Evolutionary conservation across 768 basidiomycete genomes (phyloP).

Genomic region (Mycena indigotica): DNA sequence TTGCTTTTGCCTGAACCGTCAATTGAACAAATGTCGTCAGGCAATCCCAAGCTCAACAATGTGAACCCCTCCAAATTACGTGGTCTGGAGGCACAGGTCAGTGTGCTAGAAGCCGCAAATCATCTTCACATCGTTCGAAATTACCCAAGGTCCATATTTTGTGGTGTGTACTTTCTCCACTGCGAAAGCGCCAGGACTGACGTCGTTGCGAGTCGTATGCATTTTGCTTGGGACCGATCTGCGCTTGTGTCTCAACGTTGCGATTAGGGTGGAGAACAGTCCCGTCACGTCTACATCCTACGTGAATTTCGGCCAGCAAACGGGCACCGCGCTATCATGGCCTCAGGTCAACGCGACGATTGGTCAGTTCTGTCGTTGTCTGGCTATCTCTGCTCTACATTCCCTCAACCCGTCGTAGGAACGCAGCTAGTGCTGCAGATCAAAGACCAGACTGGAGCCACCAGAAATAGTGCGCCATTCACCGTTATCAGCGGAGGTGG

Average conservation of each 20-base stretch:
- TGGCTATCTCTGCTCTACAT: not conserved
- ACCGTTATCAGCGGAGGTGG: not conserved
- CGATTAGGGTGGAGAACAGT: not conserved
- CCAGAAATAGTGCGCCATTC: not conserved
- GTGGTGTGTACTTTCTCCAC: not conserved
- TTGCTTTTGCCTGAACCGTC: not conserved
- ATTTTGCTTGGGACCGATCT: too few species aligned
- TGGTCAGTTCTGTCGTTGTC: not conserved
- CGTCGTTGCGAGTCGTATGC: not conserved
- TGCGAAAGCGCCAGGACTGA: too few species aligned
- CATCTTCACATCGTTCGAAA: too few species aligned
- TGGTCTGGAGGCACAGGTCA: not conserved
- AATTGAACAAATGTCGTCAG: not conserved
- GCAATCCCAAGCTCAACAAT: not conserved
- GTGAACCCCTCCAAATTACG: not conserved
- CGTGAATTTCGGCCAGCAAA: slow-evolving; percentile 1
- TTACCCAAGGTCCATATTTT: not conserved
- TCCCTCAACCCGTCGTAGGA: not conserved
- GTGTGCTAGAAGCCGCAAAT: not conserved
- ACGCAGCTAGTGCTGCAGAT: not conserved
- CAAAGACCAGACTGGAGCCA: not conserved
- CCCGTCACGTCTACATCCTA: not conserved
- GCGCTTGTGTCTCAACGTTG: too few species aligned
- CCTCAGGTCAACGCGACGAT: not conserved
- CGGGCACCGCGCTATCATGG: not conserved